Base-by-base conservation (phyloP, 768 basidiomycete species). In the Nidularia pulvinata region DNA sequence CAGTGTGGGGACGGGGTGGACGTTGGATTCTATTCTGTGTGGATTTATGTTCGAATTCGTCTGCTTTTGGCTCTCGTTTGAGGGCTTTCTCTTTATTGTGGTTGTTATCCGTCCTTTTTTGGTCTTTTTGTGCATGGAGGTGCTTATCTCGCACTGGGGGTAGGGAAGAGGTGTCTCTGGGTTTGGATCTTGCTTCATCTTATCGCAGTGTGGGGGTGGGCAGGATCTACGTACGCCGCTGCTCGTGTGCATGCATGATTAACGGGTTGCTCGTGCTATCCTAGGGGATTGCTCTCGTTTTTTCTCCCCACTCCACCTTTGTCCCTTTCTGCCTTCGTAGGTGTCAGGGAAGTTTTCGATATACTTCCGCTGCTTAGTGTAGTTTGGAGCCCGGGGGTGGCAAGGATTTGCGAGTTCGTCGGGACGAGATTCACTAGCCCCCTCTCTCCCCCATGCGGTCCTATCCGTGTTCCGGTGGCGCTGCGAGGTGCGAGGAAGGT, bases 381-480 rank as follows among this genome's bases (percentile, higher is more conserved):
- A n/a, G n/a, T n/a, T n/a, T n/a, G n/a, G n/a, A n/a, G n/a, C n/a
- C n/a, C n/a, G n/a, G n/a, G n/a, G n/a, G n/a, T n/a, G n/a, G n/a
- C n/a, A n/a, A n/a, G 37, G 37, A 39, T 39, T 39, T 39, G 37
- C 37, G 7, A 39, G 37, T 39, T 7, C 37, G 7, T 39, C 9
- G 37, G 37, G 39, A 33, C 3, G 25, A 46, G 25, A 22, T 43
- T 22, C 35, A 5, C 37, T 53, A 4, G 30, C 25, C 33, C 44
- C 16, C 46, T 37, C 39, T 36, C 35, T 39, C 47, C 52, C 46
- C n/a, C n/a, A n/a, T n/a, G n/a, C n/a, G n/a, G n/a, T n/a, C n/a
- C n/a, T n/a, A n/a, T n/a, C n/a, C n/a, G n/a, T n/a, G n/a, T n/a
- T n/a, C n/a, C n/a, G n/a, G n/a, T n/a, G n/a, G n/a, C n/a, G n/a